These are phyloP conservation scores for Barnettozyma sp. DNA, from an alignment of 805 yeast species.

Conservation along the genomic window DNA sequence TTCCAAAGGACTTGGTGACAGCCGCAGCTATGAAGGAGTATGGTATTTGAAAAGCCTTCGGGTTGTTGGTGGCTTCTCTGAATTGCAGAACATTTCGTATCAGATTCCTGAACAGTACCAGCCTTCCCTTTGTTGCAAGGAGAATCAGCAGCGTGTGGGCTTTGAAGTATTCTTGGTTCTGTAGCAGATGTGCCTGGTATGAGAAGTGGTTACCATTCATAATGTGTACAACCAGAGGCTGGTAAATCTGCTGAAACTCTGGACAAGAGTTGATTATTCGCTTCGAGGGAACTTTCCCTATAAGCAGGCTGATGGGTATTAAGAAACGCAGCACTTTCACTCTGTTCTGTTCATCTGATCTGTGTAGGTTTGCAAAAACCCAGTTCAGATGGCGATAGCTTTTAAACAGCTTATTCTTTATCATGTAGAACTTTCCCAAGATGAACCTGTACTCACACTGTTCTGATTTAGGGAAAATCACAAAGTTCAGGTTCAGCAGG, in stretches of 20 bases:
- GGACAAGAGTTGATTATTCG: constrained; percentile 19
- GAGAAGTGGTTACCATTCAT: constrained; percentile 36
- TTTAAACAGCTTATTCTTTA: constrained; percentile 42
- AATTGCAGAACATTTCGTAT: constrained; percentile 19
- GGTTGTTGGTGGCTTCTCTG: constrained; percentile 4
- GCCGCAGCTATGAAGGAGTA: constrained; percentile 20
- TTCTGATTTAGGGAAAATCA: constrained; percentile 36
- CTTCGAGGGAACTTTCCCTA: constrained; percentile 45
- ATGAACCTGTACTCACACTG: constrained; percentile 47
- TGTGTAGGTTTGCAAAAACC: constrained; percentile 26
- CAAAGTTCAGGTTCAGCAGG: constrained; percentile 37
- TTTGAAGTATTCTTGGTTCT: constrained; percentile 34
- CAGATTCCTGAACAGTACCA: constrained; percentile 41
- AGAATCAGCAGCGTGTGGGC: constrained; percentile 33
- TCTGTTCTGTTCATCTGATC: constrained; percentile 10
- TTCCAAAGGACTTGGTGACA: constrained; percentile 16
- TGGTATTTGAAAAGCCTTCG: constrained; percentile 7
- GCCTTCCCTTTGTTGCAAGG: constrained; percentile 38
- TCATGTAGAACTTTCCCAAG: constrained; percentile 45
- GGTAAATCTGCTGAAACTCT: constrained; percentile 30
- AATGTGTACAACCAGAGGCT: constrained; percentile 30
- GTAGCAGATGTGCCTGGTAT: constrained; percentile 29
- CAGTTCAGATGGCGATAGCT: constrained; percentile 44
- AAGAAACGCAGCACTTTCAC: constrained; percentile 37
- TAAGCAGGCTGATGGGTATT: constrained; percentile 44